Evolutionary conservation across 331 rosid genomes (phyloP).

Genomic region (Acacia pycnantha): DNA sequence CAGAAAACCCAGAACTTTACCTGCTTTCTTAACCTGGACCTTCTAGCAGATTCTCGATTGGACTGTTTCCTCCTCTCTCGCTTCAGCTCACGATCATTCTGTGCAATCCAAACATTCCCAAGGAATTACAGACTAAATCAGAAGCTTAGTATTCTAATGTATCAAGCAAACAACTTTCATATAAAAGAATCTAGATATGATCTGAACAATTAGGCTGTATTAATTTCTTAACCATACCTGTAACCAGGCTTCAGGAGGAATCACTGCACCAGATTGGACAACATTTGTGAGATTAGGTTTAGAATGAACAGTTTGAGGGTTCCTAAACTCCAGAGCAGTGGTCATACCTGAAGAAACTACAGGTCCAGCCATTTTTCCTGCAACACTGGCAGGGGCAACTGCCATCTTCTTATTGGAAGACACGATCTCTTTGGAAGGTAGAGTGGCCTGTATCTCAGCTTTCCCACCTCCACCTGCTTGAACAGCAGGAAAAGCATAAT

Average conservation of each 20-base stretch:
- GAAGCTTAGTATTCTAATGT: not conserved
- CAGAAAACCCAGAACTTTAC: conserved; percentile 34
- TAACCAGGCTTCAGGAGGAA: conserved; percentile 75
- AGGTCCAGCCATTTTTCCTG: conserved; percentile 51
- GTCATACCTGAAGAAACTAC: conserved; percentile 67
- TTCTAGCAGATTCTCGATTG: conserved; percentile 95
- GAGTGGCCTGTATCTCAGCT: conserved; percentile 46
- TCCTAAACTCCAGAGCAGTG: conserved; percentile 61
- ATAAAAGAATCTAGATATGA: not conserved
- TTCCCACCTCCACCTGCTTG: conserved; percentile 64
- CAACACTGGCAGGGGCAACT: conserved; percentile 34
- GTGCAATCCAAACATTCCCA: conserved; percentile 27
- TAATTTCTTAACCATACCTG: conserved; percentile 45
- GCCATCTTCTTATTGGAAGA: conserved; percentile 37
- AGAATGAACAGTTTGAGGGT: conserved; percentile 42
- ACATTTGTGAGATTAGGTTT: conserved; percentile 36
- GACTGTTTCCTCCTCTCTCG: conserved; percentile 97
- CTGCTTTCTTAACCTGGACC: conserved; percentile 99
- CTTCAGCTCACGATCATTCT: conserved; percentile 89
- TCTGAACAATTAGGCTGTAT: not conserved
- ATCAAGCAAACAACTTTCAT: not conserved
- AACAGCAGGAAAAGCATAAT: conserved; percentile 14
- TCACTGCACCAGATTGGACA: conserved; percentile 46
- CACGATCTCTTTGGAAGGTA: conserved; percentile 43
- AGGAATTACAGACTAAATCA: not conserved